Conservation (phyloP, 169 alveolate genomes). For the Theileria sp. region DNA sequence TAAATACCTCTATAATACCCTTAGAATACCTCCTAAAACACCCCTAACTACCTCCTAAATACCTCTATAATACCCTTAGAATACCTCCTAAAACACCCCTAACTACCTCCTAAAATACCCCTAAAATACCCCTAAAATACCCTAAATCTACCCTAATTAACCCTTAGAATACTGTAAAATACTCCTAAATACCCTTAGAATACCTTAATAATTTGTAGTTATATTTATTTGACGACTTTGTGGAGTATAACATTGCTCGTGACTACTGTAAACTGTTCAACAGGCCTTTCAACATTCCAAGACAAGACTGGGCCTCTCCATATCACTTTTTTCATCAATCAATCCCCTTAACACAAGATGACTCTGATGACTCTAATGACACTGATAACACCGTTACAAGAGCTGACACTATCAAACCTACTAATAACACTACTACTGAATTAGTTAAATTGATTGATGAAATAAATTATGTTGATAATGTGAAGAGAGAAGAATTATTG, state of each 20-base stretch:
- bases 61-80: too few species aligned
- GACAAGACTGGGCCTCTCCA: constrained; percentile 60
- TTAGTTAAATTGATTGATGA: neutral
- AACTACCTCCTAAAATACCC: neutral
- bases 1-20: neutral
- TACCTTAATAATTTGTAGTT: constrained; percentile 36
- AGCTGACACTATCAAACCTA: neutral
- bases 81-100: too few species aligned
- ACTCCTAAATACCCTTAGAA: too few species aligned
- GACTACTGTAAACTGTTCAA: constrained; percentile 48
- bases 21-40: neutral
- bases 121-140: neutral
- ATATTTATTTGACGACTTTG: constrained; percentile 50
- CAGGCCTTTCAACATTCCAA: constrained; percentile 45
- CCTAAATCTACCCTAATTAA: neutral
- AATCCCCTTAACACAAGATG: neutral
- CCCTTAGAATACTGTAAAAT: neutral
- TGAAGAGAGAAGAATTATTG: constrained; percentile 45
- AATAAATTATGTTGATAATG: constrained; percentile 10
- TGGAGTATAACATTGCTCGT: constrained; percentile 39
- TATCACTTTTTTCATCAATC: neutral
- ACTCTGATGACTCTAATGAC: too few species aligned
- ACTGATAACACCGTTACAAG: neutral
- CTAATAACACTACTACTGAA: too few species aligned
- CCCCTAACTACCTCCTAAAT: too few species aligned